Base-by-base conservation (phyloP, 306 rosid species). In the Pyrus communis region DNA sequence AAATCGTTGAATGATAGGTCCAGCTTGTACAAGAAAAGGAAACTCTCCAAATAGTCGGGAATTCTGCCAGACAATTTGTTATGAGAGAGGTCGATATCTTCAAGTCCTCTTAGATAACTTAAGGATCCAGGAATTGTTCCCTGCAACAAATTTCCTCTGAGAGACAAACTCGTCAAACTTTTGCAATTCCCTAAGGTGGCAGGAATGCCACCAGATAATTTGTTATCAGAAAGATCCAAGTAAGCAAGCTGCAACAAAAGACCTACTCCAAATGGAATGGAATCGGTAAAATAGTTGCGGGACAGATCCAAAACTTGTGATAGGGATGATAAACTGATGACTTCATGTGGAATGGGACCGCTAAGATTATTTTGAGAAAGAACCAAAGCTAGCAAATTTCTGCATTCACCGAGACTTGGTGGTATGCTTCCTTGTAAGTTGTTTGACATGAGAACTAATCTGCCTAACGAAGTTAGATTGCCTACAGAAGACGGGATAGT, bases 1-100 rank as follows among this genome's bases (percentile, higher is more conserved):
- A 84, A 54, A 15, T 75, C 28, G 40, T 84, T 84, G 22, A 51
- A 75, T 2, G 88, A 84, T 2, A 84, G 55, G 55, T 84, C 33
- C 40, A 81, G 40, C 25, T 25, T 18, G 0, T 10, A 33, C 69
- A 75, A 19, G 11, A 28, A n/a, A 25, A 9, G 0, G 0, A 84
- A 62, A 1, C n/a, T 18, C 31, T 27, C 40, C 38, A 84, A 65
- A 62, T 11, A 57, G 0, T 23, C 0, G 21, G 88, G 88, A 30
- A 78, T 75, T 40, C 9, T 0, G 0, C 85, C 81, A 7, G n/a
- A 77, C 23, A 30, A 51, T 35, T 78, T 75, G 73, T 84, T 84
- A 35, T 28, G 55, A 14, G 85, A 85, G 21, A 81, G 59, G 42
- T 85, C 81, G 3, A 81, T 12, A 2, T 59, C 23, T 30, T 22